phyloP scores from a whole-genome alignment of 1,284 basidiomycete genomes.

The Ceratobasidium sp. region DNA sequence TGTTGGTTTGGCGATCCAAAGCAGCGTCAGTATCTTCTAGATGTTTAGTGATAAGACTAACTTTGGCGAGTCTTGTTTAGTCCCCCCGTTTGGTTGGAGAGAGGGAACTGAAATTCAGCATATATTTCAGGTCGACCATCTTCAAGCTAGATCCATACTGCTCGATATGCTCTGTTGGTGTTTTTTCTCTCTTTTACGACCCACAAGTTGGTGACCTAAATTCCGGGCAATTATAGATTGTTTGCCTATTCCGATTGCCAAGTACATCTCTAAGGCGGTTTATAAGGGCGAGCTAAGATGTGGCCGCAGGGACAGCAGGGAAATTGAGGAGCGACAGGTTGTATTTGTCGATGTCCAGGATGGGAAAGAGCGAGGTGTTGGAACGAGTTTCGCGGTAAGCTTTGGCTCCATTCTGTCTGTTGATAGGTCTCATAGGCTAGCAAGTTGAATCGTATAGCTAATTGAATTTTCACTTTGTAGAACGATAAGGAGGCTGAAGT shows the following conservation, averaged over 20 bases:
- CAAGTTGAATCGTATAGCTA: background rate
- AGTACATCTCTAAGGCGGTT: constrained; percentile 73
- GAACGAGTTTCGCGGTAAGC: constrained; percentile 65
- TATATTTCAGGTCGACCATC: constrained; percentile 63
- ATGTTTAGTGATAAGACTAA: background rate
- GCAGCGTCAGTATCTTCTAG: constrained; percentile 67
- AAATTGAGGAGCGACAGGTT: constrained; percentile 1
- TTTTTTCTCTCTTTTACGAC: background rate
- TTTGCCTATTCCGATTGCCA: constrained; percentile 80
- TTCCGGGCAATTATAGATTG: constrained; percentile 67
- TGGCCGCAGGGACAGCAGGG: constrained; percentile 43
- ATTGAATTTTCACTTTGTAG: constrained; percentile 55
- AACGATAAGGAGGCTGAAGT: constrained; percentile 65
- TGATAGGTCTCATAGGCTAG: constrained; percentile 47
- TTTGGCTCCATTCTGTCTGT: background rate
- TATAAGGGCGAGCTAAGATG: constrained; percentile 69
- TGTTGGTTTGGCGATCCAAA: constrained; percentile 82
- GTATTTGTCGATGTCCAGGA: constrained; percentile 65
- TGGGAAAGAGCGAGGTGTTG: constrained; percentile 57
- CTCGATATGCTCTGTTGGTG: constrained; percentile 63
- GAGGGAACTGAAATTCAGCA: constrained; percentile 60
- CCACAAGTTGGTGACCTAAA: background rate
- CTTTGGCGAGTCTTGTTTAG: constrained; percentile 53
- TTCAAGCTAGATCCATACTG: constrained; percentile 56
- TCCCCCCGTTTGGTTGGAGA: constrained; percentile 66